A percentile compares a stretch with the other conserved stretches of the same genome.
Conservation (phyloP, 2,329 filamentous ascomycete species). For the Colletotrichum lentis region DNA sequence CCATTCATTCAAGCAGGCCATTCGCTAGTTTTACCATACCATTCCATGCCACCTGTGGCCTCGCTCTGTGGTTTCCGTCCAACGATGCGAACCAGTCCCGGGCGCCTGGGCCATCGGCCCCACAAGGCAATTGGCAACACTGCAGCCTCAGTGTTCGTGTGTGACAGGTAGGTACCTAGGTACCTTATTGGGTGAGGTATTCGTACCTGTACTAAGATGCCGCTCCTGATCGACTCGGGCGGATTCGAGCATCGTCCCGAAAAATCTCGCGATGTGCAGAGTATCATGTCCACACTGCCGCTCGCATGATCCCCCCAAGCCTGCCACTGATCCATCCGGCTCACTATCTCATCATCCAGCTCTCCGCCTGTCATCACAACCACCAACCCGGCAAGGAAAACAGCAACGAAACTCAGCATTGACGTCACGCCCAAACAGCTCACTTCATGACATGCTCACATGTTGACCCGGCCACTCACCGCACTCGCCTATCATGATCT, state of each 20-base stretch:
- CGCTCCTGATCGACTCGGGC: no score
- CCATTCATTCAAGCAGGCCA: conserved; percentile 17
- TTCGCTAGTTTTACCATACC: conserved; percentile 21
- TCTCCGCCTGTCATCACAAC: conserved; percentile 4
- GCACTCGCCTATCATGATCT: conserved; percentile 34
- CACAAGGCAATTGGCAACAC: conserved; percentile 19
- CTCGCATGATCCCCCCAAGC: conserved; percentile 31
- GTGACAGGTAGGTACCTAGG: background rate
- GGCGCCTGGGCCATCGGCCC: conserved; percentile 29
- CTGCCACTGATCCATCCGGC: conserved; percentile 5
- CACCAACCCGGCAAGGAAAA: background rate
- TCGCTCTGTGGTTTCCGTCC: background rate
- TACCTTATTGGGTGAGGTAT: background rate
- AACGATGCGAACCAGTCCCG: conserved; percentile 9
- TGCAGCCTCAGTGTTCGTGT: conserved; percentile 1
- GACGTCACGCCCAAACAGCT: conserved; percentile 29
- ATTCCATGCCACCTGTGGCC: conserved; percentile 13
- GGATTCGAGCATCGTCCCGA: conserved; percentile 34
- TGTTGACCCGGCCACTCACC: conserved; percentile 36
- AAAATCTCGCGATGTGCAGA: conserved; percentile 36
- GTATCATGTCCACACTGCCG: conserved; percentile 18
- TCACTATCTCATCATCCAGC: conserved; percentile 19
- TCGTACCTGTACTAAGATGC: background rate
- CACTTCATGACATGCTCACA: conserved; percentile 37
- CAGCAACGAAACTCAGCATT: conserved; percentile 4